phyloP scores from a whole-genome alignment of 768 basidiomycete genomes.

The Crucibulum laeve region DNA sequence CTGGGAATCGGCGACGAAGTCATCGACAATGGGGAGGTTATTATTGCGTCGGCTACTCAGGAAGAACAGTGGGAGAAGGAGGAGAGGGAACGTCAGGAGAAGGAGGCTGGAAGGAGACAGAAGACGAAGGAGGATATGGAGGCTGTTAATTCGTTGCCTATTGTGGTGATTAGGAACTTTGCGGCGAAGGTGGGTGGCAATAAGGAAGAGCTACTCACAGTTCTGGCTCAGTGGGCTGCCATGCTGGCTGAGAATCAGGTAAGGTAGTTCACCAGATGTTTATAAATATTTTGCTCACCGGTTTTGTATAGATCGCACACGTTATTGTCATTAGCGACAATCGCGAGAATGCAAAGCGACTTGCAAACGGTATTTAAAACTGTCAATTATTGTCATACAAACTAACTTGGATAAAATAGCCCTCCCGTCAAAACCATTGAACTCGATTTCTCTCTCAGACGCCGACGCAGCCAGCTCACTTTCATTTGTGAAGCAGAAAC shows the following conservation, averaged over 20 bases:
- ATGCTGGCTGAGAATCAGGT: slow-evolving; percentile 79
- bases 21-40: slow-evolving; percentile 26
- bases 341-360: slow-evolving; percentile 77
- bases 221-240: slow-evolving; percentile 83
- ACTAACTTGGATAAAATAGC: slow-evolving; percentile 35
- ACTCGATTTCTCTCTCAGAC: slow-evolving; percentile 75
- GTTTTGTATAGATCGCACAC: slow-evolving; percentile 69
- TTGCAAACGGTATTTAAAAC: slow-evolving; percentile 62
- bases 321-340: slow-evolving; percentile 90
- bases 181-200: slow-evolving; percentile 49
- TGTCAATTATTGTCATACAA: not conserved
- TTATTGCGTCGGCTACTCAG: not conserved
- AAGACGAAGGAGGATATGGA: slow-evolving; percentile 41
- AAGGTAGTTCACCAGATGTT: slow-evolving; percentile 7
- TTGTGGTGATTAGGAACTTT: slow-evolving; percentile 85
- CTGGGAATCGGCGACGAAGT: slow-evolving; percentile 79
- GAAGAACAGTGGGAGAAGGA: slow-evolving; percentile 4
- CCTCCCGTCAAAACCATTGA: slow-evolving; percentile 79
- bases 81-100: slow-evolving; percentile 13
- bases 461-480: slow-evolving; percentile 80
- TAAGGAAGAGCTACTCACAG: slow-evolving; percentile 67
- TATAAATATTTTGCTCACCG: not conserved
- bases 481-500: slow-evolving; percentile 75
- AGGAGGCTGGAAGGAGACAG: slow-evolving; percentile 19
- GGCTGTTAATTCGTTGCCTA: slow-evolving; percentile 63